Percentiles rank a stretch among this genome's conserved stretches.
Conservation (phyloP, 2,329 filamentous ascomycete genomes). For the Colletotrichum cuscutae region DNA sequence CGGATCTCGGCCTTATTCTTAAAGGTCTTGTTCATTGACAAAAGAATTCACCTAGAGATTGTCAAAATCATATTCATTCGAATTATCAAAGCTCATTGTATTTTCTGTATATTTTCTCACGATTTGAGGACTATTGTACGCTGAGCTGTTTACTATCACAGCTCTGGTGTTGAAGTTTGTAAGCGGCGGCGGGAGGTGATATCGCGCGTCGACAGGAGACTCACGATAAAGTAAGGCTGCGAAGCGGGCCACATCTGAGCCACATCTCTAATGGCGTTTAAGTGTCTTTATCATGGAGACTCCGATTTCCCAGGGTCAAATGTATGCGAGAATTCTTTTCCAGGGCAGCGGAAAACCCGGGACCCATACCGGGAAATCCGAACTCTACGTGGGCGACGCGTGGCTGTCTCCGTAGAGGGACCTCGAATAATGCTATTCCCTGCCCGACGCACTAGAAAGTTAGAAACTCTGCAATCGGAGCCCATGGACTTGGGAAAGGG, state of each 20-base stretch:
- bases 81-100: not conserved
- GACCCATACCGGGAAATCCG: not conserved
- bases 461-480: too few relatives aligned
- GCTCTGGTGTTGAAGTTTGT: not conserved
- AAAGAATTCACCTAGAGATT: accelerated
- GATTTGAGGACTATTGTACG: not conserved
- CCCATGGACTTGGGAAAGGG: too few relatives aligned
- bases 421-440: too few relatives aligned
- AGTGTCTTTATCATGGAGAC: not conserved
- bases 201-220: not conserved
- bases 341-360: not conserved
- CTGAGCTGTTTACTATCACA: not conserved
- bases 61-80: not conserved
- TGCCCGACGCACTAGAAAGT: too few relatives aligned
- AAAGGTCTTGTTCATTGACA: not conserved
- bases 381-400: not conserved
- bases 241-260: constrained; percentile 1
- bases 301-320: not conserved
- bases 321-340: not conserved
- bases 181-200: not conserved
- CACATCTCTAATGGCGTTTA: not conserved
- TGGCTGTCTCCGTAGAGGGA: not conserved
- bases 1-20: not conserved
- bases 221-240: constrained; percentile 18
- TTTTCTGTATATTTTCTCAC: not conserved